Evolutionary conservation across 2,329 filamentous ascomycete genomes (phyloP).

Genomic region (Emergomyces africanus): DNA sequence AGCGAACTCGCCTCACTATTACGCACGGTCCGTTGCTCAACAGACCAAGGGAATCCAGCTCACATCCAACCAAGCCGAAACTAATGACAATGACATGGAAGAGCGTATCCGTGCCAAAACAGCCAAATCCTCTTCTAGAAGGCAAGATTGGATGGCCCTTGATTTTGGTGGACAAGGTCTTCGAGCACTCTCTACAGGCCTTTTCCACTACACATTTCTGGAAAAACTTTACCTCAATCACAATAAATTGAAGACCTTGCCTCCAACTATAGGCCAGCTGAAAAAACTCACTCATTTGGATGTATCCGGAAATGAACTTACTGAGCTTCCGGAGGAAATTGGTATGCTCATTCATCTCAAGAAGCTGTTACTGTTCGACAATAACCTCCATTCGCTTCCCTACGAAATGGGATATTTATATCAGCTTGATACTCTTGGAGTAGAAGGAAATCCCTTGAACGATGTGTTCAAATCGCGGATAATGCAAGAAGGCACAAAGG

Average conservation of each 20-base stretch:
- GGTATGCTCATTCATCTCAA: constrained; percentile 94
- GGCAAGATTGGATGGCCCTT: constrained; percentile 82
- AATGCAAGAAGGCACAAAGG: constrained; percentile 75
- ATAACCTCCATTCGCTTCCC: constrained; percentile 69
- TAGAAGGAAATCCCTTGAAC: constrained; percentile 81
- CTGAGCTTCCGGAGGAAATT: constrained; percentile 72
- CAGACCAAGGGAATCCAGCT: constrained; percentile 35
- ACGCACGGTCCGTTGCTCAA: constrained; percentile 39
- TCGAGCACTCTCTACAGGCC: constrained; percentile 60
- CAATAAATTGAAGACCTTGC: constrained; percentile 75
- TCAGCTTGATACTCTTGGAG: constrained; percentile 74
- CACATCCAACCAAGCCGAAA: constrained; percentile 36
- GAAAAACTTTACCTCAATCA: constrained; percentile 87
- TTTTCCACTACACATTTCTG: constrained; percentile 83
- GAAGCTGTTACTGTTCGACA: constrained; percentile 78
- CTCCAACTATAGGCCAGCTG: constrained; percentile 67
- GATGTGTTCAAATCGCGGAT: constrained; percentile 66
- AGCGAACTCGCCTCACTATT: constrained; percentile 59
- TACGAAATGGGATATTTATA: constrained; percentile 81
- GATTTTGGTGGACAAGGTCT: constrained; percentile 95
- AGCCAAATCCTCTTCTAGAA: constrained; percentile 37
- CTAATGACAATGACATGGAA: constrained; percentile 38
- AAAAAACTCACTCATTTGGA: constrained; percentile 74
- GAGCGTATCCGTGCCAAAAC: constrained; percentile 54
- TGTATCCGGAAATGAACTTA: constrained; percentile 75